Base-by-base conservation (phyloP, 331 rosid species). In the Stylosanthes scabra region DNA sequence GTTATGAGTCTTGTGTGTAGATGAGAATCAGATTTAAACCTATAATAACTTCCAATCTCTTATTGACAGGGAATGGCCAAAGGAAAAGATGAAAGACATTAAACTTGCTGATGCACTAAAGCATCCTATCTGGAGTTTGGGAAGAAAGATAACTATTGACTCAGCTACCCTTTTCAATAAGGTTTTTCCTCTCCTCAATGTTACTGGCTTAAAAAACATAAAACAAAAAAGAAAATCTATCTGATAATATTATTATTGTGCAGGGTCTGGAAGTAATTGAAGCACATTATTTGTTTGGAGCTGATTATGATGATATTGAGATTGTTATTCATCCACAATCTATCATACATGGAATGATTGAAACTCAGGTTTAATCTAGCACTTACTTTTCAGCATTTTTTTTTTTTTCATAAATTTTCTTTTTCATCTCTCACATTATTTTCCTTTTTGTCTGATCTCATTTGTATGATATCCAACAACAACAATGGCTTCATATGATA, bases 201-300 rank as follows among this genome's bases (percentile, higher is more conserved):
- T 11, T 72, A 20, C 57, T 56, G 16, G 55, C 51, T 77, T 20
- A 0, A 20, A 20, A 20, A 20, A 20, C 25, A n/a, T n/a, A 20
- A 20, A 20, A 20, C 25, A 20, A 20, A 20, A 20, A 20, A 20
- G 76, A 68, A n/a, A 62, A 78, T 69, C 58, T 45, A 37, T 79
- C 40, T 71, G 42, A 69, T 69, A 9, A 70, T 4, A 34, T 42
- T 13, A 51, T 20, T 20, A 34, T 52, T 61, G 59, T 58, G 46
- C 84, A 94, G 97, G 98, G 98, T 72, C 82, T 93, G 42, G 98
- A 93, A 86, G 98, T 93, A 37, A 93, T 93, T 54, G 98, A 94
- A 86, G 98, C 98, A 42, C 97, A 94, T 83, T 94, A 91, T 76
- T 86, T 94, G 78, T 94, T 86, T 72, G 98, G 98, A 84, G 96